Evolutionary conservation across 352 stramenopile genomes (phyloP), one percentile per base, ranked within the genome.

Genomic region (Nothophytophthora sp.): DNA sequence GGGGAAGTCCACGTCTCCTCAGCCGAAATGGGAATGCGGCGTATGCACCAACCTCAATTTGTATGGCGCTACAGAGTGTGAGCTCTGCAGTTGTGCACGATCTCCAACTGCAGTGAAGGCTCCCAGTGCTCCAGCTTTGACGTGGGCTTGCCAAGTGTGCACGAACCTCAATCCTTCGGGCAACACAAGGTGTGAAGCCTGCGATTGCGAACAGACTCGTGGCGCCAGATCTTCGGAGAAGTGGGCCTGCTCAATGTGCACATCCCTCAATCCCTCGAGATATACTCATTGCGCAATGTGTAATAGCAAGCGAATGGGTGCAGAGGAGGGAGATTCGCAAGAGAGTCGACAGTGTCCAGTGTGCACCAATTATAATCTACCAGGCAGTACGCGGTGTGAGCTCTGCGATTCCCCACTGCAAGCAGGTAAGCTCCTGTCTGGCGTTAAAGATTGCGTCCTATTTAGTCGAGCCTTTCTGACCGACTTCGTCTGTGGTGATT

Each of bases 321-420:
- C 35, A 36, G 13, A 27, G 3, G 50, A 52, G 18, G 39, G 43
- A 22, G 7, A 22, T 11, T 6, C 44, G 16, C 16, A 12, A 61
- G 68, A 60, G 24, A 29, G 53, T 19, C 52, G 20, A 44, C 60
- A 79, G 33, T 88, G 77, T 37, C 53, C 60, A 3, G 67, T 86
- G 5, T 88, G 77, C 51, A 88, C 77, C 19, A 84, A 81, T 47
- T 64, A 77, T 23, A 88, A 88, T 40, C 49, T 50, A 16, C 16
- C 35, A 4, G 44, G 50, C 22, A 56, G 68, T 11, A 56, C 53
- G 6, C 59, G 60, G 12, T 88, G 77, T 47, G 73, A 81, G 30
- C 58, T 88, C 16, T 88, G 77, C 36, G 73, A 88, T 33, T 73
- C 74, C 1, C 12, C 22, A 27, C 28, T 62, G 12, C 35, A 38